Conservation (phyloP, 2,329 filamentous ascomycete species). For the Venturia carpophila region DNA sequence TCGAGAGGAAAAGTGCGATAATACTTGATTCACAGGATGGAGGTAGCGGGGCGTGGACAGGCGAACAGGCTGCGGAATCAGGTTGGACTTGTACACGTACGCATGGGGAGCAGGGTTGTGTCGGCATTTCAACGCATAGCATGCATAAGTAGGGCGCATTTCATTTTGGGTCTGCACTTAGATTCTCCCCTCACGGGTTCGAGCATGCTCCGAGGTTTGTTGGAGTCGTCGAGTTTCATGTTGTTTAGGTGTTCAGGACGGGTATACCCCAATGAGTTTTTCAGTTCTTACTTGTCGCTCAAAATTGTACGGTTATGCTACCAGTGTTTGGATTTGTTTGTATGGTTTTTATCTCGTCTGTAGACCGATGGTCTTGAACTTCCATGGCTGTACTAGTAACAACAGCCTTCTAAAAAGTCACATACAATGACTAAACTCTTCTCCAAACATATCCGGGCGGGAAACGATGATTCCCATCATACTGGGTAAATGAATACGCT, state of each 20-base stretch:
- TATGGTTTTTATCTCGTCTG: neutral
- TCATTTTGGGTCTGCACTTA: neutral
- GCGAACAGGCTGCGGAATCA: neutral
- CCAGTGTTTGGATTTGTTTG: neutral
- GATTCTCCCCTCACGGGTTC: conserved; percentile 4
- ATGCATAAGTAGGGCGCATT: conserved; percentile 1
- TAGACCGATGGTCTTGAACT: too few relatives aligned
- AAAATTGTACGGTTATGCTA: neutral
- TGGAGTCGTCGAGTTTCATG: neutral
- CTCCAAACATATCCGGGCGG: too few relatives aligned
- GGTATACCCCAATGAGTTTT: conserved; percentile 7
- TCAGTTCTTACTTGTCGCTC: neutral
- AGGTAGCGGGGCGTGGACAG: neutral
- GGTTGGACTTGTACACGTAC: neutral
- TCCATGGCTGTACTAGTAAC: too few relatives aligned
- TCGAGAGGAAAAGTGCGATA: neutral
- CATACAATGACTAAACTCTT: too few relatives aligned
- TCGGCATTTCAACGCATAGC: neutral
- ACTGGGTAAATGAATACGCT: neutral
- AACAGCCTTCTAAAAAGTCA: too few relatives aligned
- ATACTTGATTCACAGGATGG: neutral
- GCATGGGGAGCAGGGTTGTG: neutral
- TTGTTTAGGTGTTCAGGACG: conserved; percentile 2
- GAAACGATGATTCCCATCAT: too few relatives aligned
- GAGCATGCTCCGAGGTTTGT: neutral